Base-by-base conservation (phyloP, 108 stramenopile species). In the Mayamaea pseudoterrestris region DNA sequence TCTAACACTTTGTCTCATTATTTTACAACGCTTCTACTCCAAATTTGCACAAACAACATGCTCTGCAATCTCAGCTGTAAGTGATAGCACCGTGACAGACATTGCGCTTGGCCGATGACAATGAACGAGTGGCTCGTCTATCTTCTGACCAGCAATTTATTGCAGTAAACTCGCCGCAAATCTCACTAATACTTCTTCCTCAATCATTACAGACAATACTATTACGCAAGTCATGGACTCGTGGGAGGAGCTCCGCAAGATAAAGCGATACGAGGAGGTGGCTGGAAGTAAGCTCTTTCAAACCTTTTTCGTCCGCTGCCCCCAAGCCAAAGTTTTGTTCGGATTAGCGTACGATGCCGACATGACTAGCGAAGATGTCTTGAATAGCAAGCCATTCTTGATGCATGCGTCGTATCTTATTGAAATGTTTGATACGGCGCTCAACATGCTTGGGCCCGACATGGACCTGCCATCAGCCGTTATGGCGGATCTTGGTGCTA, bases 371-470 rank as follows among this genome's bases (percentile, higher is more conserved):
- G 41, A 32, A 2, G 43, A 50, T 12, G 43, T 64, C 7, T 5
- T 50, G 16, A 50, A 51, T 30, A 57, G 22, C 22, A 13, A 18
- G n/a, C 55, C 55, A 12, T 64, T 64, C 50, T 20, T 39, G 18
- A 41, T 35, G 29, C 58, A 59, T 32, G 57, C 57, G 18, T 35
- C 26, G 2, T 27, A 42, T 17, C 32, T 65, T 2, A 30, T 65
- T 18, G 8, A 13, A 17, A 58, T 61, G 60, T 39, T 66, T n/a
- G 58, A 73, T 47, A 63, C 41, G 11, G 65, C 65, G 17, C 8
- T 73, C 5, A 47, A 50, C 27, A 63, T 73, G 71, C 42, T 73
- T 5, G 71, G 54, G 21, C 61, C 71, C 16, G 61, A 73, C 32
- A 58, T 59, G 20, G 69, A 71, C 18, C 27, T 59, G 20, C 47